Evolutionary conservation across 768 basidiomycete species (phyloP).

Genomic region (Phylloporus sp.): DNA sequence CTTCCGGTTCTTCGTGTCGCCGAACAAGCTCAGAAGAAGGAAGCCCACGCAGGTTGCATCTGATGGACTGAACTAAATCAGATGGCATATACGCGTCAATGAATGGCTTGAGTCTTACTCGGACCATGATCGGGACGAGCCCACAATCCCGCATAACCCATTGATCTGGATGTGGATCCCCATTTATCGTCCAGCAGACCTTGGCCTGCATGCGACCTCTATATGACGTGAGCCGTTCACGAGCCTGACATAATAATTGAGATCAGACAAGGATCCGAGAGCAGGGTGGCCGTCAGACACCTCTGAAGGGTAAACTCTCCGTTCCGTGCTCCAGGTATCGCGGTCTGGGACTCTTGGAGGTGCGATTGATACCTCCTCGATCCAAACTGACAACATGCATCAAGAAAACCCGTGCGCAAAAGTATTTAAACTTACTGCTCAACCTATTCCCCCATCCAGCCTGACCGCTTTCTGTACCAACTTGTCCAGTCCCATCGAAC

Average conservation of each 20-base stretch:
- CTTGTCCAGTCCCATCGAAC: conserved; percentile 70
- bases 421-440: conserved; percentile 54
- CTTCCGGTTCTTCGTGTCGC: conserved; percentile 94
- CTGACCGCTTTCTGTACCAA: conserved; percentile 49
- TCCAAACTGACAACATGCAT: conserved; percentile 65
- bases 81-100: background rate
- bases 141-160: conserved; percentile 82
- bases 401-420: conserved; percentile 6
- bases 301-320: conserved; percentile 86
- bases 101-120: conserved; percentile 51
- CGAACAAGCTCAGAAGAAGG: conserved; percentile 83
- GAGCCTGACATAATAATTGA: conserved; percentile 51
- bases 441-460: conserved; percentile 79
- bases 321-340: conserved; percentile 68
- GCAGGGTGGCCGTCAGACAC: conserved; percentile 37
- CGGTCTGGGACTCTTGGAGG: conserved; percentile 85
- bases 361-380: conserved; percentile 79
- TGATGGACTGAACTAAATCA: conserved; percentile 57
- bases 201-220: conserved; percentile 85
- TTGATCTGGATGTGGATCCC: conserved; percentile 61
- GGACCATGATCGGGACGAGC: conserved; percentile 93
- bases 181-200: conserved; percentile 75
- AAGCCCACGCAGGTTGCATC: conserved; percentile 87
- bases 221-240: conserved; percentile 91
- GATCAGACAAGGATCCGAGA: conserved; percentile 6